phyloP scores from a whole-genome alignment of 208 protist species.

The Crithidia mellificae region DNA sequence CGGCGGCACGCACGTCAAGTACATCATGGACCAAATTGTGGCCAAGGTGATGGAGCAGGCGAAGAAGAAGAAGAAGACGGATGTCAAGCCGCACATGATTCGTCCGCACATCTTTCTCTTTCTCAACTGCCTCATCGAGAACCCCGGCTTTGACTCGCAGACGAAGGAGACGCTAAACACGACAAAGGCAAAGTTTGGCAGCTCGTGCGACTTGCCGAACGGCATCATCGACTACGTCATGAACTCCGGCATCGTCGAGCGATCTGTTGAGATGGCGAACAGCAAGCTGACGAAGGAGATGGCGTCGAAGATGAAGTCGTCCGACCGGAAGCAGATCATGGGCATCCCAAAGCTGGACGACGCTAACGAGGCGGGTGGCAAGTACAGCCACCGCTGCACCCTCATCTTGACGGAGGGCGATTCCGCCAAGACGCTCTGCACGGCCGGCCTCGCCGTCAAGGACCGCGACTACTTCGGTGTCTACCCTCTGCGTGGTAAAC shows the following conservation, averaged over 20 bases:
- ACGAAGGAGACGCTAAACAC: conserved; percentile 99
- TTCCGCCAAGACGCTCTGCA: conserved; percentile 98
- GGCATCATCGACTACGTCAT: conserved; percentile 95
- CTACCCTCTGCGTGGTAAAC: conserved; percentile 99
- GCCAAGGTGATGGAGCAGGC: conserved; percentile 89
- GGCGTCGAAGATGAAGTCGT: conserved; percentile 72
- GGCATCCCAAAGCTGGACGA: conserved; percentile 99
- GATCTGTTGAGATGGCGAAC: conserved; percentile 95
- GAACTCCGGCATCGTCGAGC: conserved; percentile 95
- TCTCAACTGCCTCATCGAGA: conserved; percentile 99
- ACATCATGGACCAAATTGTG: conserved; percentile 96
- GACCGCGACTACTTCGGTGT: conserved; percentile 99
- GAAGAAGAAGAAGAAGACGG: conserved; percentile 97
- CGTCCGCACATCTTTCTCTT: conserved; percentile 99
- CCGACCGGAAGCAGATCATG: conserved; percentile 81
- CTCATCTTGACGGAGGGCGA: conserved; percentile 99
- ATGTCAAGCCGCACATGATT: conserved; percentile 97
- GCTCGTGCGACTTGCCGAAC: conserved; percentile 93
- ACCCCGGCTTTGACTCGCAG: conserved; percentile 99
- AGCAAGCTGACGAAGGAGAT: conserved; percentile 94
- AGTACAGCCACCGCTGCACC: conserved; percentile 96
- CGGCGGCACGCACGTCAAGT: conserved; percentile 99
- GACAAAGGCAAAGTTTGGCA: conserved; percentile 95
- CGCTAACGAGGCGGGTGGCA: conserved; percentile 98
- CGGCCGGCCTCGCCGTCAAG: conserved; percentile 97